Percentiles rank a stretch among this genome's conserved stretches.
Conservation (phyloP, 768 basidiomycete species). For the Suillus paluster region DNA sequence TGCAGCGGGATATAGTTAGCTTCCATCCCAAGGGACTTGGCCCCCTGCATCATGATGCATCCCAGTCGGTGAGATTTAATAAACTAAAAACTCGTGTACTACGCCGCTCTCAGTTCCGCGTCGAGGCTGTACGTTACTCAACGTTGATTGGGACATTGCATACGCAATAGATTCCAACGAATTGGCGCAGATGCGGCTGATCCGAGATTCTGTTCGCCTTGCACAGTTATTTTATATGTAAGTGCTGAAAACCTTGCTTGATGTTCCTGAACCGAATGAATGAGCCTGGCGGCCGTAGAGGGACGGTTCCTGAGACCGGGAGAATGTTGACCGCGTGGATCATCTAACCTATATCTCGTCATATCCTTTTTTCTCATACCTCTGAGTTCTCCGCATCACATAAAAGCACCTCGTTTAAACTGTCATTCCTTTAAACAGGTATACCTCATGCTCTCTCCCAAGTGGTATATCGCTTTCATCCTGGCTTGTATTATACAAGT, state of each 20-base stretch:
- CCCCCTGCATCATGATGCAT: no score
- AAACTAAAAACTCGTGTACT: no score
- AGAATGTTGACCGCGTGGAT: constrained; percentile 20
- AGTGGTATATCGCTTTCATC: constrained; percentile 25
- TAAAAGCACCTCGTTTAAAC: constrained; percentile 22
- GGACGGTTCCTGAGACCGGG: constrained; percentile 29
- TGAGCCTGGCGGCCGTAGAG: constrained; percentile 29
- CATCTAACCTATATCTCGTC: constrained; percentile 11
- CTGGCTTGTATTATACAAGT: constrained; percentile 24
- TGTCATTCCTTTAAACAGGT: constrained; percentile 7
- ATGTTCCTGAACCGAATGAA: constrained; percentile 24
- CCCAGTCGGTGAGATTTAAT: no score
- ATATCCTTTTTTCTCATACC: constrained; percentile 28
- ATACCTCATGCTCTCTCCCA: constrained; percentile 22
- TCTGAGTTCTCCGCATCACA: constrained; percentile 12
- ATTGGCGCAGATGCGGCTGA: not conserved
- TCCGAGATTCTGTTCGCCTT: not conserved
- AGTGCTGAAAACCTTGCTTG: no score
- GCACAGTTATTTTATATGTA: not conserved
- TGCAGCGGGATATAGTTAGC: no score
- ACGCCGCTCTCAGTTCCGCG: no score
- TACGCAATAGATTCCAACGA: not conserved
- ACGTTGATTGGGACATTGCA: not conserved
- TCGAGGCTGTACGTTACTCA: no score
- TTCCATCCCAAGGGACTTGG: no score